Conservation (phyloP, 1,284 basidiomycete species). For the Leccinum solheimii region DNA sequence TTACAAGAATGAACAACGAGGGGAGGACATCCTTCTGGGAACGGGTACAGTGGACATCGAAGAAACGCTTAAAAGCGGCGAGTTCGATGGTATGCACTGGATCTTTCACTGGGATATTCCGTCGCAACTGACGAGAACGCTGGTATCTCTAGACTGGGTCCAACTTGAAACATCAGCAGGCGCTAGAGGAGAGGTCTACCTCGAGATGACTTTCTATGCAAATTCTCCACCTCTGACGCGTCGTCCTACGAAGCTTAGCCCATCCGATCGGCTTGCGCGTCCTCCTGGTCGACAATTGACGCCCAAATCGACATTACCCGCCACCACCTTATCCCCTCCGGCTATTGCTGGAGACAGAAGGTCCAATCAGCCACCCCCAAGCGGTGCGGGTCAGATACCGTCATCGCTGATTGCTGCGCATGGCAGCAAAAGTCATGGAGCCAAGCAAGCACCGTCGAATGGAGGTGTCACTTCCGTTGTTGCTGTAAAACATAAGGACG, state of each 20-base stretch:
- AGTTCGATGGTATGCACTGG: constrained; percentile 66
- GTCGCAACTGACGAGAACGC: constrained; percentile 9
- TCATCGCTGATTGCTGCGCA: constrained; percentile 25
- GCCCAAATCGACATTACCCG: constrained; percentile 5
- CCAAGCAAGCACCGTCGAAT: constrained; percentile 7
- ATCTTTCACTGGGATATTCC: not conserved
- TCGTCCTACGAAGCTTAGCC: constrained; percentile 41
- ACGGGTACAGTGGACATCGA: constrained; percentile 62
- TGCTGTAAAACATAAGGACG: constrained; percentile 13
- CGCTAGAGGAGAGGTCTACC: constrained; percentile 67
- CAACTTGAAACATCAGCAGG: constrained; percentile 54
- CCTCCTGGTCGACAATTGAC: constrained; percentile 19
- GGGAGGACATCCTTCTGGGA: constrained; percentile 59
- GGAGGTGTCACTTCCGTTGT: constrained; percentile 1
- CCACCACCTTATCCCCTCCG: constrained; percentile 2
- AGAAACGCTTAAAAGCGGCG: constrained; percentile 66
- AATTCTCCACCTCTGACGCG: constrained; percentile 52
- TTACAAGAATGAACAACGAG: constrained; percentile 60
- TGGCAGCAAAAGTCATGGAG: constrained; percentile 8
- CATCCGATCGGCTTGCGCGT: constrained; percentile 44
- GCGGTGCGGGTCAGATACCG: constrained; percentile 14
- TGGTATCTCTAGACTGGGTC: constrained; percentile 60
- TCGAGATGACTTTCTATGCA: constrained; percentile 78
- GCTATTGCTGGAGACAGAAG: constrained; percentile 14
- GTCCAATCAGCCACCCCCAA: constrained; percentile 6